phyloP scores from a whole-genome alignment of 129 eudicot species.

The Tagetes erecta region DNA sequence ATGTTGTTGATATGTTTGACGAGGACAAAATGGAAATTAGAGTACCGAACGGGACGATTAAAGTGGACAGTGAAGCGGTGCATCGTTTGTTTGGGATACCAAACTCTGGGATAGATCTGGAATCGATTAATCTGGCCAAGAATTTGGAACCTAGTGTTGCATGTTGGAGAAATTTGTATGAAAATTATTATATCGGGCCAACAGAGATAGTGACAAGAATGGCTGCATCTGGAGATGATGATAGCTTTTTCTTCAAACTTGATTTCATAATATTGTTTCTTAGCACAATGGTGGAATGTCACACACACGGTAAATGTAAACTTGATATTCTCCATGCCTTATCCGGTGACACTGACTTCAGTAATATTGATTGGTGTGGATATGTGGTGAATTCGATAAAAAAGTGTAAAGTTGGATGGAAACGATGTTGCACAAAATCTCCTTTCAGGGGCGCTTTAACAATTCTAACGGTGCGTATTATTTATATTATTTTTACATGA shows the following conservation, averaged over 20 bases:
- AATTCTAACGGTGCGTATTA: background rate
- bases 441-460: background rate
- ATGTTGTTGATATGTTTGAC: background rate
- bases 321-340: background rate
- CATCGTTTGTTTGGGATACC: background rate
- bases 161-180: background rate
- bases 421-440: background rate
- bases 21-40: background rate
- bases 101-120: background rate
- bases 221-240: background rate
- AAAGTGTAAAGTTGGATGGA: background rate
- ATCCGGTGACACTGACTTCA: background rate
- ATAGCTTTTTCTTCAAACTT: background rate
- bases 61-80: background rate
- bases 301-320: background rate
- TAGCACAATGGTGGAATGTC: background rate
- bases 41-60: background rate
- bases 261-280: background rate
- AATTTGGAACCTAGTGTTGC: background rate
- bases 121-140: background rate
- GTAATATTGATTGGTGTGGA: background rate
- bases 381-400: background rate
- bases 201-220: background rate
- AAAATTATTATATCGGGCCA: background rate
- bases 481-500: background rate